Percentiles rank a stretch among this genome's conserved stretches.
phyloP scores from a whole-genome alignment of 306 rosid genomes.

The Malus asiatica region DNA sequence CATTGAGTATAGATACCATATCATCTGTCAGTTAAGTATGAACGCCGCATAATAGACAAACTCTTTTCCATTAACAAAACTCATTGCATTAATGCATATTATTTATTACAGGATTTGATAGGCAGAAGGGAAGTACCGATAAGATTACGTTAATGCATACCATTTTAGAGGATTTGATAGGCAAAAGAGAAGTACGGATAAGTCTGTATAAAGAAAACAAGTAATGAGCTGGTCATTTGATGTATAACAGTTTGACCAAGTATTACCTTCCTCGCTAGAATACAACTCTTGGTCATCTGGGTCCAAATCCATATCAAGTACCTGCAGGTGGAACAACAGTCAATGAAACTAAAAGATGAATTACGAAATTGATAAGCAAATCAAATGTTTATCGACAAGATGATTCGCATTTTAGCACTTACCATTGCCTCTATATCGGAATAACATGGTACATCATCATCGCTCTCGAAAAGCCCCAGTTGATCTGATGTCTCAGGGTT shows the following conservation, averaged over 20 bases:
- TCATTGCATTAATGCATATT: background rate
- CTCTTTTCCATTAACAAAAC: background rate
- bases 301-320: slow-evolving; percentile 95
- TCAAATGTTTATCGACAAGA: background rate
- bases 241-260: background rate
- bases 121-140: background rate
- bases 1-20: background rate
- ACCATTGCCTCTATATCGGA: slow-evolving; percentile 98
- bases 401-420: slow-evolving; percentile 13
- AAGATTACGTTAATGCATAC: background rate
- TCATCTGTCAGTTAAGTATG: background rate
- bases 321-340: slow-evolving; percentile 36
- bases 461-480: slow-evolving; percentile 55
- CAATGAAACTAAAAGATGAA: background rate
- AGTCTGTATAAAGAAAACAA: background rate
- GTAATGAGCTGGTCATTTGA: background rate
- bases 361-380: slow-evolving; percentile 10
- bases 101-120: background rate
- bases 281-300: slow-evolving; percentile 62
- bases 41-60: background rate
- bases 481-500: slow-evolving; percentile 35
- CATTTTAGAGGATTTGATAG: background rate
- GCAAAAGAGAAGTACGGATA: background rate
- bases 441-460: slow-evolving; percentile 74
- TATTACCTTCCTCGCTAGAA: slow-evolving; percentile 68